Percentiles rank a stretch among this genome's conserved stretches.
phyloP scores from a whole-genome alignment of 2,329 filamentous ascomycete species.

The Trichothecium roseum region DNA sequence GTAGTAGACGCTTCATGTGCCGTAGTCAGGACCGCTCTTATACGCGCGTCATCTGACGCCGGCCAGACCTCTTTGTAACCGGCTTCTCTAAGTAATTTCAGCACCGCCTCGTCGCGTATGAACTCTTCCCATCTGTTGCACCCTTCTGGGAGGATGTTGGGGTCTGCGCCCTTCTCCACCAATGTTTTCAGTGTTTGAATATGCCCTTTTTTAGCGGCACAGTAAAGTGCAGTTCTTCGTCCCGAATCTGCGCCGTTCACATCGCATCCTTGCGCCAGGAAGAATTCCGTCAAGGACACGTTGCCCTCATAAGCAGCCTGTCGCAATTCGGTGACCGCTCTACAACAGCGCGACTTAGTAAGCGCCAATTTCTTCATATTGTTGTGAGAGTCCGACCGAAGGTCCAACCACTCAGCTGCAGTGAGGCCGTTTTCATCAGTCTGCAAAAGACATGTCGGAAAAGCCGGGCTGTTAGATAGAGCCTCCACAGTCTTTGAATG shows the following conservation, averaged over 20 bases:
- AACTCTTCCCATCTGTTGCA: constrained; percentile 15
- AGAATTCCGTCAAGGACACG: constrained; percentile 11
- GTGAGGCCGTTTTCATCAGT: constrained; percentile 13
- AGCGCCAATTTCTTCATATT: constrained; percentile 14
- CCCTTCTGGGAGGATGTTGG: constrained; percentile 12
- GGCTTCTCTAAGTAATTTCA: too few species aligned
- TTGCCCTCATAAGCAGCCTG: constrained; percentile 12
- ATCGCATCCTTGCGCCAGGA: constrained; percentile 12
- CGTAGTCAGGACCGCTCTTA: too few species aligned
- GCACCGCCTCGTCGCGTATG: too few species aligned
- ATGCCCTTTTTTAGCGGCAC: constrained; percentile 12
- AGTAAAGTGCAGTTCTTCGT: constrained; percentile 15
- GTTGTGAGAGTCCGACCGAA: constrained; percentile 10
- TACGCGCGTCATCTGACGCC: too few species aligned
- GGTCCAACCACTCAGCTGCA: constrained; percentile 14
- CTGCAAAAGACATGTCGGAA: constrained; percentile 7
- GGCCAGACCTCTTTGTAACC: too few species aligned
- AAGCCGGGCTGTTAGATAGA: constrained; percentile 7
- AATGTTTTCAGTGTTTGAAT: constrained; percentile 13
- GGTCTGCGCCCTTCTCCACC: constrained; percentile 14
- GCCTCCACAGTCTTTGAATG: constrained; percentile 9
- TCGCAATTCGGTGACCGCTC: constrained; percentile 13
- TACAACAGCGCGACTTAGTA: constrained; percentile 16
- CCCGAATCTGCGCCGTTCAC: constrained; percentile 13
- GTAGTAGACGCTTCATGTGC: too few species aligned